phyloP scores from a whole-genome alignment of 352 stramenopile species.

The Pythium angustatum region DNA sequence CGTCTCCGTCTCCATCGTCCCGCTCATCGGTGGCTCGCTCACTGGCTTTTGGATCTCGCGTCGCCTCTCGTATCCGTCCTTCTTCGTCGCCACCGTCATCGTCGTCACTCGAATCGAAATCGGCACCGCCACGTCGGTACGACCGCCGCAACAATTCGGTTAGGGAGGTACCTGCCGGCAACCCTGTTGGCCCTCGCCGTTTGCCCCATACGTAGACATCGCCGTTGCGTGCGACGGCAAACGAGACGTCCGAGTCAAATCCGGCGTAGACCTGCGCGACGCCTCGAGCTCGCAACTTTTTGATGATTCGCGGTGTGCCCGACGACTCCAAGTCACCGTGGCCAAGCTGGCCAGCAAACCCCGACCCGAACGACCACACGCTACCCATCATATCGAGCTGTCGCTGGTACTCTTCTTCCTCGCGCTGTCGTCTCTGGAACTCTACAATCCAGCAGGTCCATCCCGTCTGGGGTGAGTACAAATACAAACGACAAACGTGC shows the following conservation, averaged over 20 bases:
- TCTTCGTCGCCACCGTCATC: slow-evolving; percentile 30
- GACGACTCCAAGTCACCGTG: slow-evolving; percentile 70
- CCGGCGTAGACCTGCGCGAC: slow-evolving; percentile 79
- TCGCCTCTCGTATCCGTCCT: slow-evolving; percentile 1
- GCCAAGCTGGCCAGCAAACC: slow-evolving; percentile 67
- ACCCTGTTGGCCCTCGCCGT: slow-evolving; percentile 52
- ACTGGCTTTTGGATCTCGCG: slow-evolving; percentile 2
- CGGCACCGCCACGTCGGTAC: slow-evolving; percentile 32
- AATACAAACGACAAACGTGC: background rate
- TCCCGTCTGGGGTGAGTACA: too few species aligned
- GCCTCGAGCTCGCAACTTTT: slow-evolving; percentile 58
- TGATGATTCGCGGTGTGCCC: slow-evolving; percentile 60
- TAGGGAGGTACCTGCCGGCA: slow-evolving; percentile 39
- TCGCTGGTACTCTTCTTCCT: slow-evolving; percentile 68
- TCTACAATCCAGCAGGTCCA: slow-evolving; percentile 34
- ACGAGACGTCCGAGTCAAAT: slow-evolving; percentile 82
- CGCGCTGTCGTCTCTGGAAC: slow-evolving; percentile 50
- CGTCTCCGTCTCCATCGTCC: slow-evolving; percentile 23
- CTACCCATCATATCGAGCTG: slow-evolving; percentile 81
- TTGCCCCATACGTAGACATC: slow-evolving; percentile 86
- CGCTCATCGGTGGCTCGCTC: slow-evolving; percentile 17
- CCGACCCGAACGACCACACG: slow-evolving; percentile 82
- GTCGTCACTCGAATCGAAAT: slow-evolving; percentile 56
- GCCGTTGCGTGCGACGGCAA: slow-evolving; percentile 63
- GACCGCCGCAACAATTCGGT: slow-evolving; percentile 38